Conservation (phyloP, 495 filamentous ascomycete species). For the Penicillium flavigenum region DNA sequence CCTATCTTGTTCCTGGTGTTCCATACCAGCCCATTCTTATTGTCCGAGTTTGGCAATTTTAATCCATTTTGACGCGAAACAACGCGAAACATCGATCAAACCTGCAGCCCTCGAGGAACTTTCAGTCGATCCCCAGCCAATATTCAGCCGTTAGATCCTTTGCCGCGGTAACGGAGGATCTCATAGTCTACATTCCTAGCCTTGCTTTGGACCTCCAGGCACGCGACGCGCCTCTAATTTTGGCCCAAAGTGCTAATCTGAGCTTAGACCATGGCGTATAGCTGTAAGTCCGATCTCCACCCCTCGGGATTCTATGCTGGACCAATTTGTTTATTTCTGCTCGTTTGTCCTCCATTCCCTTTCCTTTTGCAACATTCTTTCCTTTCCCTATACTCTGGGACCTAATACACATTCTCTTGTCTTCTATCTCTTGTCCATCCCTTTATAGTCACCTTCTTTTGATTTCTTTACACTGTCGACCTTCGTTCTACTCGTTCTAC, state of each 20-base stretch:
- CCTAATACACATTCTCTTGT: conserved; percentile 24
- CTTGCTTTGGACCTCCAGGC: conserved; percentile 39
- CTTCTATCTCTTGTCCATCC: conserved; percentile 6
- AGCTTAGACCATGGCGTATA: conserved; percentile 40
- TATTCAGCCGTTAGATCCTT: conserved; percentile 20
- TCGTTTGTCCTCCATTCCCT: conserved; percentile 30
- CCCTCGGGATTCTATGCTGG: conserved; percentile 36
- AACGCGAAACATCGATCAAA: conserved; percentile 25
- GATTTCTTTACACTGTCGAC: conserved; percentile 2
- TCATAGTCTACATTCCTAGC: conserved; percentile 49
- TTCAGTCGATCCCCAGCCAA: conserved; percentile 21
- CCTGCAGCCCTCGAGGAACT: background rate
- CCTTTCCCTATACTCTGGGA: conserved; percentile 18
- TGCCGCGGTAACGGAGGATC: conserved; percentile 39
- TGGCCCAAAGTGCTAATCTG: conserved; percentile 27
- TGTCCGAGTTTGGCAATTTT: conserved; percentile 7
- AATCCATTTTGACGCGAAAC: conserved; percentile 19
- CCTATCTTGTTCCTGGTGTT: background rate
- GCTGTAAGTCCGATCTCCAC: conserved; percentile 40
- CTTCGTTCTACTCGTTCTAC: conserved; percentile 7
- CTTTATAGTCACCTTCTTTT: conserved; percentile 4
- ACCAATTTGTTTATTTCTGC: conserved; percentile 47
- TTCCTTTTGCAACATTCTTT: conserved; percentile 31
- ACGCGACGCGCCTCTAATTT: conserved; percentile 41
- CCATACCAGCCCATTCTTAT: conserved; percentile 11